These are phyloP conservation scores for Penicillium maclennaniae DNA, from an alignment of 495 filamentous ascomycete species.

Conservation along the genomic window DNA sequence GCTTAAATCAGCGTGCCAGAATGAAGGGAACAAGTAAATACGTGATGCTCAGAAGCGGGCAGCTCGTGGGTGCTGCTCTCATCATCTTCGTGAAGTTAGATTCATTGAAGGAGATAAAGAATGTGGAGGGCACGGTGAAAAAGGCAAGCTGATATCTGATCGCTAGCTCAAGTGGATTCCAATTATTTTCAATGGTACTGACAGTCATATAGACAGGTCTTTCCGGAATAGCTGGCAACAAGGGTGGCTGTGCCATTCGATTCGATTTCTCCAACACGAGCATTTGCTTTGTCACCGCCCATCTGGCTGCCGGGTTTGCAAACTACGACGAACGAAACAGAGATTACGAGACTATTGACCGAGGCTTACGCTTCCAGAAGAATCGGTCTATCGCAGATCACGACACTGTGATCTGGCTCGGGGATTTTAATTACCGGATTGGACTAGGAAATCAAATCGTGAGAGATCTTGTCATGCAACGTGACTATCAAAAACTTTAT, in stretches of 20 bases:
- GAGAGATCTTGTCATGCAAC: conserved; percentile 63
- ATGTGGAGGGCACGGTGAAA: conserved; percentile 92
- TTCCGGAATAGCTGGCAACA: conserved; percentile 96
- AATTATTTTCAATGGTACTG: not conserved
- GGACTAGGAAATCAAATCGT: conserved; percentile 78
- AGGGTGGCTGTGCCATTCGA: conserved; percentile 94
- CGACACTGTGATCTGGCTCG: conserved; percentile 93
- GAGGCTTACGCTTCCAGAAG: conserved; percentile 83
- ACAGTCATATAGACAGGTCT: conserved; percentile 66
- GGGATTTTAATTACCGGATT: conserved; percentile 98
- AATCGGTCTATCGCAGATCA: conserved; percentile 89
- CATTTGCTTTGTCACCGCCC: conserved; percentile 93
- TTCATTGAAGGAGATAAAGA: conserved; percentile 76
- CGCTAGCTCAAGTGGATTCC: no score
- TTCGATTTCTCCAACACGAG: conserved; percentile 93
- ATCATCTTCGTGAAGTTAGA: conserved; percentile 84
- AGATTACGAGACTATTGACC: conserved; percentile 86
- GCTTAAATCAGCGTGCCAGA: conserved; percentile 67
- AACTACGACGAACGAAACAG: conserved; percentile 95
- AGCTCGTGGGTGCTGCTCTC: conserved; percentile 90
- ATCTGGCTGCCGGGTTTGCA: conserved; percentile 92
- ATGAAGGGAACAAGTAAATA: conserved; percentile 67
- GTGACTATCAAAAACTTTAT: conserved; percentile 75
- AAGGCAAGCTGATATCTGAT: conserved; percentile 50
- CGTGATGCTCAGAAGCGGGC: conserved; percentile 83